Base-by-base conservation (phyloP, 1,139 yeast genomes). In the Scheffersomyces stambukii region DNA sequence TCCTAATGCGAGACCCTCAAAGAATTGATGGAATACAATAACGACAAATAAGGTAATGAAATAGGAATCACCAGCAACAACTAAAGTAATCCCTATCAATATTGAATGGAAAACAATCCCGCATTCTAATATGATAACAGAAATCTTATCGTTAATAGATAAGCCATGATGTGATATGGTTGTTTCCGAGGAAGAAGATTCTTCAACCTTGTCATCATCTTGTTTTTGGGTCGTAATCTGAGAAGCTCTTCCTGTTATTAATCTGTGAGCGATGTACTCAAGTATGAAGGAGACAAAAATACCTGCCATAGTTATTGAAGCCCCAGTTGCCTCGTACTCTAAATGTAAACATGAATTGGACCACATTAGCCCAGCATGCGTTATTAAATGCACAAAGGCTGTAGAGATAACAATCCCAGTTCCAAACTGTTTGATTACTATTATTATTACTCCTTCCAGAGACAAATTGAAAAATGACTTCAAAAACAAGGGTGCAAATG, bases 91-190 rank as follows among this genome's bases (percentile, higher is more conserved):
- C 16, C 70, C 68, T 17, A 61, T 61, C 36, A 62, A 57, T 4
- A 60, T 62, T n/a, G 67, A 60, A 39, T 62, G 70, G 50, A 61
- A 61, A 13, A 63, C 50, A 14, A 63, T 60, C n/a, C 70, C 70
- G 30, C 60, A 59, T 44, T 63, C 68, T 20, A 63, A 46, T 12
- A 60, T 46, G 32, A 60, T 51, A 3, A 52, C 45, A 6, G 43
- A 35, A 8, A 37, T 24, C 19, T 37, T 36, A 24, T 39, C 40
- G 11, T 41, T 40, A 16, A 30, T 32, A 5, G 35, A 11, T 3
- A 29, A 21, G 2, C 30, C 33, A 16, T 31, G 35, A 7, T 22
- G 21, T 3, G 29, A 19, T 8, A 16, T 27, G 7, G 32, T 50
- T 28, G 14, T 45, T 37, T 32, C 23, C 5, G 30, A 25, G 19